A percentile compares a stretch with the other conserved stretches of the same genome.
Conservation (phyloP, 1,284 basidiomycete species). For the Athelia psychrophila region DNA sequence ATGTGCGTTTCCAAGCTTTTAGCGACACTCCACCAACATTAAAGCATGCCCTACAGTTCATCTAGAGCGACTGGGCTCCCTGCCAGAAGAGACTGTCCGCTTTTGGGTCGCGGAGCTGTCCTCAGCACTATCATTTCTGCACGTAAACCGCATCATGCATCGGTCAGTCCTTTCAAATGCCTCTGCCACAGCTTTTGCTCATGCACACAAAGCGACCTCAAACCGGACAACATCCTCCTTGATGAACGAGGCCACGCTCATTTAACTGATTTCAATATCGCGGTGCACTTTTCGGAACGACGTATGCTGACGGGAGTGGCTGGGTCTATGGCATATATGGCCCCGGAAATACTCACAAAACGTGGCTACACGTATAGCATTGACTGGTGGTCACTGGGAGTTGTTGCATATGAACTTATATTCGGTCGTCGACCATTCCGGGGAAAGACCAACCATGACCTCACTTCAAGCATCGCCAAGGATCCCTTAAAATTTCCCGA, state of each 20-base stretch:
- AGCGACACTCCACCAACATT: too few relatives aligned
- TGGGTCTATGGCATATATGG: conserved; percentile 99
- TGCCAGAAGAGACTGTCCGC: conserved; percentile 85
- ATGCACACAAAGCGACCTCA: conserved; percentile 74
- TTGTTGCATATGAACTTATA: conserved; percentile 88
- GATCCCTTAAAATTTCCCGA: conserved; percentile 77
- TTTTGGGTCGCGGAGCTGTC: conserved; percentile 92
- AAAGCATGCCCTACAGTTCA: conserved; percentile 63
- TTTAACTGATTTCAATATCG: conserved; percentile 98
- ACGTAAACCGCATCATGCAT: conserved; percentile 93
- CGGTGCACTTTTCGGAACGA: conserved; percentile 91
- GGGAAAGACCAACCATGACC: conserved; percentile 85
- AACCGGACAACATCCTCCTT: conserved; percentile 96
- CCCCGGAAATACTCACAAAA: conserved; percentile 87
- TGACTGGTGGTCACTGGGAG: conserved; percentile 98
- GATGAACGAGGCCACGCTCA: conserved; percentile 96
- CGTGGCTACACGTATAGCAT: conserved; percentile 87
- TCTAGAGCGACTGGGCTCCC: conserved; percentile 81
- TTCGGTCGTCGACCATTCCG: conserved; percentile 92
- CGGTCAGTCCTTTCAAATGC: conserved; percentile 53
- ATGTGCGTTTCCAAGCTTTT: conserved; percentile 70
- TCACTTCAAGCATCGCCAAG: conserved; percentile 86
- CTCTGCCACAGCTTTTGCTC: conserved; percentile 10
- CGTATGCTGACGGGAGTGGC: conserved; percentile 88
- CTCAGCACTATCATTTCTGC: conserved; percentile 88